Conservation (phyloP, 139 green algal genomes). For the Trebouxia sp. region DNA sequence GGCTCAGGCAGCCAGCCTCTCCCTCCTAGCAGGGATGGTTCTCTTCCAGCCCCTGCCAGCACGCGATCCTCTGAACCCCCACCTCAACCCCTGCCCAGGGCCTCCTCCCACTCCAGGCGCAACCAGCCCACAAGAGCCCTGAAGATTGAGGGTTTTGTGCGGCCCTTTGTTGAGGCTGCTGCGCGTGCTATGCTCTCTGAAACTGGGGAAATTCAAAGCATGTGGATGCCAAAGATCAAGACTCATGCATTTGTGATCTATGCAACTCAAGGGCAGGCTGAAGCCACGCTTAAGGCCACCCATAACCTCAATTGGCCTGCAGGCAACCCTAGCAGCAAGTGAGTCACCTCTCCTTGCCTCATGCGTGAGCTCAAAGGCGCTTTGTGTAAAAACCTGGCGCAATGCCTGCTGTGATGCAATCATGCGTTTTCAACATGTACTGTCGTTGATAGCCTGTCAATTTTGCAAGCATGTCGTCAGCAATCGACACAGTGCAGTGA, state of each 20-base stretch:
- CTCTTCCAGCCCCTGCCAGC: neutral
- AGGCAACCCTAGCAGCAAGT: slow-evolving; percentile 12
- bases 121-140: slow-evolving; percentile 50
- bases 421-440: too few relatives aligned
- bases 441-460: too few relatives aligned
- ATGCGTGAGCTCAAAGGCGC: neutral
- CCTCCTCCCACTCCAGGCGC: neutral
- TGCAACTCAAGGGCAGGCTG: slow-evolving; percentile 55
- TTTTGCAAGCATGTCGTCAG: too few relatives aligned
- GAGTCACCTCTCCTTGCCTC: neutral
- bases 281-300: slow-evolving; percentile 51
- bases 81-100: neutral
- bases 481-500: too few relatives aligned
- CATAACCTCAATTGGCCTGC: slow-evolving; percentile 54
- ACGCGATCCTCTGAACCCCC: neutral
- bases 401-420: too few relatives aligned
- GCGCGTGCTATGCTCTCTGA: slow-evolving; percentile 53
- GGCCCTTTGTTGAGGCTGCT: slow-evolving; percentile 71
- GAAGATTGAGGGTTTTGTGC: slow-evolving; percentile 76
- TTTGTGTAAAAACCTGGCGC: too few relatives aligned
- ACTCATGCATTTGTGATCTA: slow-evolving; percentile 73
- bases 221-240: slow-evolving; percentile 89
- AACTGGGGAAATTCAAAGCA: slow-evolving; percentile 52
- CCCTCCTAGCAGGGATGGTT: neutral
- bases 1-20: neutral